Evolutionary conservation across 768 basidiomycete species (phyloP), one percentile per base, ranked within the genome.

Genomic region (Mycena leptocephala): DNA sequence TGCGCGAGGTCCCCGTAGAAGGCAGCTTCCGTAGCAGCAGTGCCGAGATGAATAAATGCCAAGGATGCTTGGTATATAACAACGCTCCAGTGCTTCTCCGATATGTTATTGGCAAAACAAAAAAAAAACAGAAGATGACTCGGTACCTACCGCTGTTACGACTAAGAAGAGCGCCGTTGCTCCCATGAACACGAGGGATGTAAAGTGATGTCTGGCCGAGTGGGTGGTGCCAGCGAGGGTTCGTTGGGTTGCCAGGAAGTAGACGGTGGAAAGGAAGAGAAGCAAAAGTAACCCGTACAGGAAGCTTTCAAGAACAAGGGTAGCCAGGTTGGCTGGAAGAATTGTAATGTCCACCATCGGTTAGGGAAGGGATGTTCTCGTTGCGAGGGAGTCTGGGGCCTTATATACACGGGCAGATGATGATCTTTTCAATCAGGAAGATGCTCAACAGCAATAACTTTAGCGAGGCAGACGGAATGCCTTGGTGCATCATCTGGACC

Each of bases 171-270:
- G 65, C 51, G 48, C 65, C 51, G 65, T 48, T 53, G 65, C 65
- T 66, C 65, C 65, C 51, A 66, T 33, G 48, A 66, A 66, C 65
- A 66, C 53, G 22, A 66, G 65, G 65, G 65, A 66, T 46, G 65
- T 53, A 33, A 66, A 66, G 53, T 66, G 51, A 46, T n/a, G 64
- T 28, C 64, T 65, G 65, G 65, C 53, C 26, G 46, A 53, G 51
- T 20, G 48, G 65, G 48, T 53, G 24, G 51, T 48, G 48, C 63
- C 63, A n/a, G n/a, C n/a, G n/a, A n/a, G n/a, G n/a, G n/a, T n/a
- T n/a, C n/a, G n/a, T 28, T 48, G 65, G 35, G 65, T 48, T 32
- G 65, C 65, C 32, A 66, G 65, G 65, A 66, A 66, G 65, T 66
- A 66, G 37, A 37, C 65, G 53, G 51, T 66, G 51, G 48, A 66